Percentiles rank a stretch among this genome's conserved stretches.
Conservation (phyloP, 2,329 filamentous ascomycete species). For the Ambrosiella xylebori region DNA sequence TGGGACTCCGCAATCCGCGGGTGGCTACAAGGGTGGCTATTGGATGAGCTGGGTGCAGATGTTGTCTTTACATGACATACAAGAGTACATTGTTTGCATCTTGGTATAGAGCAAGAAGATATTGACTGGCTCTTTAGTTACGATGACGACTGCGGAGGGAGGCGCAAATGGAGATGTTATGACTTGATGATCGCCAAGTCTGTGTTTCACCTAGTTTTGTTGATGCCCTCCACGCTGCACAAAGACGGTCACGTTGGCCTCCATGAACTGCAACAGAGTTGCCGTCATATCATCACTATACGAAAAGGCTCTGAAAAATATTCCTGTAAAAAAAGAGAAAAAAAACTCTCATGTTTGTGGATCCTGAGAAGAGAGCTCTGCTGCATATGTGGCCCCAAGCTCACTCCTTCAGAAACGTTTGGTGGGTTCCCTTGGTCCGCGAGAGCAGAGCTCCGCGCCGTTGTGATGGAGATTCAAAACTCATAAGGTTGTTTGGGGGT, state of each 20-base stretch:
- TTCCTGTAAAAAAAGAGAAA: background rate
- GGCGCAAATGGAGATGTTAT: background rate
- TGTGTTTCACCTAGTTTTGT: background rate
- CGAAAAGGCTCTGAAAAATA: background rate
- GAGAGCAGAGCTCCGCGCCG: background rate
- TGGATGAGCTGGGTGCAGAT: too few species aligned
- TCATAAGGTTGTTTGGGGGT: too few species aligned
- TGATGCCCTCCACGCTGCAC: background rate
- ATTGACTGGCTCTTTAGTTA: too few species aligned
- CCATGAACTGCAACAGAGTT: background rate
- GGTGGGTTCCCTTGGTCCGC: background rate
- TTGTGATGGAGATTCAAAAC: background rate
- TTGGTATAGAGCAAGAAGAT: too few species aligned
- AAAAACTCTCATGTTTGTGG: background rate
- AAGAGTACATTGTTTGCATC: too few species aligned
- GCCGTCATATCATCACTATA: background rate
- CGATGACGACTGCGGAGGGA: background rate
- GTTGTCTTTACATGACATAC: too few species aligned
- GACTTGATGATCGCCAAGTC: background rate
- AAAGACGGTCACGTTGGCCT: background rate
- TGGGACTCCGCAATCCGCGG: too few species aligned
- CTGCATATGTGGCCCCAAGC: background rate
- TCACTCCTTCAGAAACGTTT: background rate
- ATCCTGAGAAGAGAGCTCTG: background rate
- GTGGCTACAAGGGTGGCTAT: too few species aligned